phyloP scores from a whole-genome alignment of 2,329 filamentous ascomycete species.

The Penicillium frequentans region DNA sequence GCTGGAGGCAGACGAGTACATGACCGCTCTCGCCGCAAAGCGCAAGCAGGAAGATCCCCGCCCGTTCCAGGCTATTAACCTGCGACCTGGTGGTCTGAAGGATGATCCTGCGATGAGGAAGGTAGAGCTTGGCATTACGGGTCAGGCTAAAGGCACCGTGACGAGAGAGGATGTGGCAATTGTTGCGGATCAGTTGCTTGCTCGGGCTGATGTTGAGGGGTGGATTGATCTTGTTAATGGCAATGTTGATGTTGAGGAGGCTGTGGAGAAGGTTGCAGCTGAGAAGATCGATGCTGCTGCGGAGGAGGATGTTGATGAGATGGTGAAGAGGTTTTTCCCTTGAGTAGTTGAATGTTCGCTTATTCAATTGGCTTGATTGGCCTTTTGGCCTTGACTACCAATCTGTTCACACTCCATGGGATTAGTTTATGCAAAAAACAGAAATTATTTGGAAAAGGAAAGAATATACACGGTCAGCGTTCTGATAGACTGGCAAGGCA shows the following conservation, averaged over 20 bases:
- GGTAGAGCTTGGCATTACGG: constrained; percentile 51
- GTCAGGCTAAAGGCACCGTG: constrained; percentile 43
- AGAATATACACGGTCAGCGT: no score
- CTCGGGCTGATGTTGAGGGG: constrained; percentile 49
- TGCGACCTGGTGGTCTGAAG: constrained; percentile 52
- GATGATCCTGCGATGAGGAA: constrained; percentile 49
- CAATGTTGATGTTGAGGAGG: constrained; percentile 46
- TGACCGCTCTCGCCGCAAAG: constrained; percentile 47
- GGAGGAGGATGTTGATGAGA: constrained; percentile 52
- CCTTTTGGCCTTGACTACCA: no score
- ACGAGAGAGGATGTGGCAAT: constrained; percentile 54
- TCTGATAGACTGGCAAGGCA: no score
- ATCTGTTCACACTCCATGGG: no score
- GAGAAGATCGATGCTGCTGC: constrained; percentile 49
- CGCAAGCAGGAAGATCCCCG: constrained; percentile 24
- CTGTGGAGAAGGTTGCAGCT: constrained; percentile 47
- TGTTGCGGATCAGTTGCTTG: constrained; percentile 51
- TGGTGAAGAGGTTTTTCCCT: constrained; percentile 37
- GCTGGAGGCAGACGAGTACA: constrained; percentile 56
- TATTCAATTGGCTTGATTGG: background rate
- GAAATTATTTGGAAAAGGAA: no score
- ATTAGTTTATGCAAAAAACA: no score
- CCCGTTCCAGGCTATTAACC: constrained; percentile 51
- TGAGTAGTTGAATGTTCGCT: background rate
- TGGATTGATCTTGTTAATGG: constrained; percentile 58